Evolutionary conservation across 1,284 basidiomycete species (phyloP).

Genomic region (Trametes versicolor): DNA sequence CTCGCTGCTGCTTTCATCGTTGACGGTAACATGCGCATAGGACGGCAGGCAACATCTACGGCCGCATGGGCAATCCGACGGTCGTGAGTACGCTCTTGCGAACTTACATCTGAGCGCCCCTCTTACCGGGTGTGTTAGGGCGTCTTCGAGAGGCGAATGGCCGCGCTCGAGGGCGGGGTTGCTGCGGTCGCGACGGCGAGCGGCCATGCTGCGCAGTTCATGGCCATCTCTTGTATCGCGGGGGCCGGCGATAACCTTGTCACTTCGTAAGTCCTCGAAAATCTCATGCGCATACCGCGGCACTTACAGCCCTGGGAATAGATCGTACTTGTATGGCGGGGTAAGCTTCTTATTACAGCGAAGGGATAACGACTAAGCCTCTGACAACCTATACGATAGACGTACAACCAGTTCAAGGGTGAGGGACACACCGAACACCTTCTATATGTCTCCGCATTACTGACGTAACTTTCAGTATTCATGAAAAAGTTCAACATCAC

Average conservation of each 20-base stretch:
- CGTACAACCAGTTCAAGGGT: constrained; percentile 93
- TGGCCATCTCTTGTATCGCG: constrained; percentile 76
- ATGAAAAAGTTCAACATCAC: constrained; percentile 83
- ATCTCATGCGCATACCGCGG: background rate
- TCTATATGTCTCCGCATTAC: background rate
- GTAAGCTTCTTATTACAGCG: constrained; percentile 47
- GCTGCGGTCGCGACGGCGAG: constrained; percentile 84
- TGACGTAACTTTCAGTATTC: constrained; percentile 57
- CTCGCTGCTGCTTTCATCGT: background rate
- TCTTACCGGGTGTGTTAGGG: constrained; percentile 52
- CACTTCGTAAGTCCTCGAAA: constrained; percentile 59
- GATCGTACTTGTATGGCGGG: constrained; percentile 74
- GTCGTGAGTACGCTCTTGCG: constrained; percentile 56
- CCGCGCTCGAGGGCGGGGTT: constrained; percentile 84
- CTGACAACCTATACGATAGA: constrained; percentile 48
- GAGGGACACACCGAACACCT: constrained; percentile 4
- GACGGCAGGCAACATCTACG: constrained; percentile 78
- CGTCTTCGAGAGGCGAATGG: constrained; percentile 89
- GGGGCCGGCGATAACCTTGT: constrained; percentile 83
- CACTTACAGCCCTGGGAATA: constrained; percentile 32
- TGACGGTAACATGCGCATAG: constrained; percentile 41
- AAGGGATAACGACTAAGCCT: background rate
- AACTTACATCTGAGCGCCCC: background rate
- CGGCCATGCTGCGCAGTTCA: constrained; percentile 86
- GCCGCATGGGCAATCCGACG: constrained; percentile 86